Conservation (phyloP, 192 early-diverging fungal species). For the Coemansia sp. region DNA sequence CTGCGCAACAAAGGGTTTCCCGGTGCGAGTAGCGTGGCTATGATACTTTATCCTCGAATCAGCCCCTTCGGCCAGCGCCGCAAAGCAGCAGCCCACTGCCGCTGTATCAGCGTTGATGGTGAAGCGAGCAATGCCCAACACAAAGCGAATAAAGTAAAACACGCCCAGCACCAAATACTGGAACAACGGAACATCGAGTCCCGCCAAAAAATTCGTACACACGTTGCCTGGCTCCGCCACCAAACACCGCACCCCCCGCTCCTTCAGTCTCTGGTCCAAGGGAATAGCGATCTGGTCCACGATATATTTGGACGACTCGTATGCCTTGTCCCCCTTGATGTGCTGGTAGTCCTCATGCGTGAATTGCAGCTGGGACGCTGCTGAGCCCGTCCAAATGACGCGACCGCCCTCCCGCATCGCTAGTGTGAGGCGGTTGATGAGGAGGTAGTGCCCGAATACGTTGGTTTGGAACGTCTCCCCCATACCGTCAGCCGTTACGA, state of each 20-base stretch:
- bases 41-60: slow-evolving; percentile 42
- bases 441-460: slow-evolving; percentile 53
- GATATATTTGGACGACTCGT: slow-evolving; percentile 55
- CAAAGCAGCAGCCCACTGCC: slow-evolving; percentile 7
- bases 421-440: slow-evolving; percentile 21
- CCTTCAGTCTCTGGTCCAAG: slow-evolving; percentile 21
- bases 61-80: slow-evolving; percentile 15
- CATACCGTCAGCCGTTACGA: slow-evolving; percentile 34
- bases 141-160: slow-evolving; percentile 29
- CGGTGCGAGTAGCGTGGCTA: slow-evolving; percentile 22
- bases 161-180: slow-evolving; percentile 12
- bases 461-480: slow-evolving; percentile 54
- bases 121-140: slow-evolving; percentile 22
- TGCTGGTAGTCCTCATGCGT: slow-evolving; percentile 42
- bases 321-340: slow-evolving; percentile 36
- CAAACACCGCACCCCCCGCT: slow-evolving; percentile 13
- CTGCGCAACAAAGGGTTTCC: slow-evolving; percentile 14
- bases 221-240: slow-evolving; percentile 53
- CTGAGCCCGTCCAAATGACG: slow-evolving; percentile 54
- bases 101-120: slow-evolving; percentile 35
- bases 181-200: slow-evolving; percentile 18
- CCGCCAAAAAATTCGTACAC: slow-evolving; percentile 28
- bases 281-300: slow-evolving; percentile 41
- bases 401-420: slow-evolving; percentile 7
- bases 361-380: slow-evolving; percentile 28